Evolutionary conservation across 257 asterid genomes (phyloP).

Genomic region (Mitragyna speciosa): DNA sequence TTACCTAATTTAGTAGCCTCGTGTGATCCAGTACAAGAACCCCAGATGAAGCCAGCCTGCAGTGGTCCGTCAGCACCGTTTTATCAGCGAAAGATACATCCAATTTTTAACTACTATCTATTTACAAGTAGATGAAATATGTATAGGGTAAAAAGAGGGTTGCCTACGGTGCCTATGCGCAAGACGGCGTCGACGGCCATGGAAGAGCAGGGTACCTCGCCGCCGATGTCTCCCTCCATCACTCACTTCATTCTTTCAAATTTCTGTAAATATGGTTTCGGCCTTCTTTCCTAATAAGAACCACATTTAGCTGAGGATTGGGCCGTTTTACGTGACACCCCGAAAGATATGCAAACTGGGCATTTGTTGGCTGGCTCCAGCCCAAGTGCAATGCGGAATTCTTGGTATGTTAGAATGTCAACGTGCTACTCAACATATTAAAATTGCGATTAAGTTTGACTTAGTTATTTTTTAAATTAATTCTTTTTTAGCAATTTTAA

Average conservation of each 20-base stretch:
- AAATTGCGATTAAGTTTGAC: no score
- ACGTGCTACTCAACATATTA: no score
- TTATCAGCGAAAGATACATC: background rate
- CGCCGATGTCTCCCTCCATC: conserved; percentile 15
- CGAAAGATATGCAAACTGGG: no score
- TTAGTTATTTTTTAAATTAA: no score
- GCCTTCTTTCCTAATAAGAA: no score
- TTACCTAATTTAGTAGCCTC: conserved; percentile 60
- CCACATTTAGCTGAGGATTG: no score
- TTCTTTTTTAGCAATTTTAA: no score
- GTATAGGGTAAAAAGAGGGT: background rate
- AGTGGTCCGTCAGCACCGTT: background rate
- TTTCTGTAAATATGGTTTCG: background rate
- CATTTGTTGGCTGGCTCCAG: no score
- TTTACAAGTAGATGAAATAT: background rate
- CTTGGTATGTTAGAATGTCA: no score
- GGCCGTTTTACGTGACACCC: no score
- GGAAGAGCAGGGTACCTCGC: conserved; percentile 63
- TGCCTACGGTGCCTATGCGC: conserved; percentile 63
- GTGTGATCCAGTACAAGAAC: conserved; percentile 66
- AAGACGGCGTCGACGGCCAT: conserved; percentile 65
- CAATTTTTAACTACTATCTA: no score
- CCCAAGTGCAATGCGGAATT: no score
- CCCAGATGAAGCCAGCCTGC: conserved; percentile 91
- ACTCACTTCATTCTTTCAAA: background rate